Evolutionary conservation across 2,329 filamentous ascomycete genomes (phyloP).

Genomic region (Fusarium pseudograminearum): DNA sequence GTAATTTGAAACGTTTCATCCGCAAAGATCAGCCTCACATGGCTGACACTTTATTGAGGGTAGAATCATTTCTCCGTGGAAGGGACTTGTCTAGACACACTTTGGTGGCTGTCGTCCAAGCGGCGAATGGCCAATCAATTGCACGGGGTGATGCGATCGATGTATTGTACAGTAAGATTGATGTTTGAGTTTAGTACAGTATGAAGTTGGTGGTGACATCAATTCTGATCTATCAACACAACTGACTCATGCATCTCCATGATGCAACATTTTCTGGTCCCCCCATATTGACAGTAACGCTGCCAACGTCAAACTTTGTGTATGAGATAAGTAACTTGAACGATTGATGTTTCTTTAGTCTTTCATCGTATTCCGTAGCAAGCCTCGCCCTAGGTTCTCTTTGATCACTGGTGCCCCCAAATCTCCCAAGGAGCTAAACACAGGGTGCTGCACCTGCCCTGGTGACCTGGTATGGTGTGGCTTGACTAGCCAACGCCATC

Average conservation of each 20-base stretch:
- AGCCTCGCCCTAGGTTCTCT: fast-evolving
- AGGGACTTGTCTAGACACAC: neutral
- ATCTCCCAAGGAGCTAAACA: neutral
- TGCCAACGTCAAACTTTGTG: fast-evolving
- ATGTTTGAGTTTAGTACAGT: neutral
- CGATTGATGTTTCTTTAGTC: fast-evolving
- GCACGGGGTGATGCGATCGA: neutral
- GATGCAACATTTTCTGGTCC: neutral
- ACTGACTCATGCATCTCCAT: neutral
- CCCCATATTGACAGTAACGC: fast-evolving
- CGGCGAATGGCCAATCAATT: neutral
- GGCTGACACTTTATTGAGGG: neutral
- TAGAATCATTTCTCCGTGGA: neutral
- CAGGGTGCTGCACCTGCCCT: neutral
- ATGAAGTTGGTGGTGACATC: neutral
- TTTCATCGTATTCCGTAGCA: no score
- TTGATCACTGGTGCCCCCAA: neutral
- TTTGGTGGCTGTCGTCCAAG: neutral
- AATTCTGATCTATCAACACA: neutral
- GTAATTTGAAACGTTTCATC: neutral
- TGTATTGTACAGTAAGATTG: neutral
- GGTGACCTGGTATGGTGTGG: neutral
- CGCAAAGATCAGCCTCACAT: no score
- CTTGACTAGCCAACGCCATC: neutral
- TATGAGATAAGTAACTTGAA: fast-evolving